These are phyloP conservation scores for Globisporangium paroecandrum DNA, from an alignment of 352 stramenopile genomes.

Conservation along the genomic window DNA sequence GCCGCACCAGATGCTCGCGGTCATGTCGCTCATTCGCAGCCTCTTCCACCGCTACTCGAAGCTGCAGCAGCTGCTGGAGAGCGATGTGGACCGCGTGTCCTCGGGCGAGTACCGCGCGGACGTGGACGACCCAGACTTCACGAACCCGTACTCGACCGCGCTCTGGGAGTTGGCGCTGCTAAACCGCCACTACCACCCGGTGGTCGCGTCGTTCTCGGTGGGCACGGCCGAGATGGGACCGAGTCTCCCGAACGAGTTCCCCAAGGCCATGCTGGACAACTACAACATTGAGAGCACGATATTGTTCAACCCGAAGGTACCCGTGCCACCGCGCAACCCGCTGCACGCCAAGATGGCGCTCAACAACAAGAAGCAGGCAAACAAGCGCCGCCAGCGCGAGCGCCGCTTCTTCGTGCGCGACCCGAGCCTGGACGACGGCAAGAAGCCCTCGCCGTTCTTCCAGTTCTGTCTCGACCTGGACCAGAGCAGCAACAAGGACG, in stretches of 20 bases:
- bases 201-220: conserved; percentile 59
- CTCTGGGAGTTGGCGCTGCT: conserved; percentile 92
- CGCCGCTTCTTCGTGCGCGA: conserved; percentile 75
- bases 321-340: conserved; percentile 58
- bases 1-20: conserved; percentile 76
- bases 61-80: conserved; percentile 93
- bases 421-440: conserved; percentile 30
- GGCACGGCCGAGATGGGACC: conserved; percentile 59
- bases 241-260: conserved; percentile 65
- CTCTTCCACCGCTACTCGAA: conserved; percentile 92
- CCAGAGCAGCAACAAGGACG: conserved; percentile 1
- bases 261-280: conserved; percentile 55
- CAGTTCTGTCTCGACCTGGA: conserved; percentile 33
- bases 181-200: conserved; percentile 83
- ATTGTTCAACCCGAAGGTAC: conserved; percentile 59
- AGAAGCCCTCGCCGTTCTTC: conserved; percentile 33
- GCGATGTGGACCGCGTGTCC: conserved; percentile 93
- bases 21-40: conserved; percentile 86
- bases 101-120: conserved; percentile 90
- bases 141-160: conserved; percentile 93
- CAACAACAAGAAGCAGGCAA: conserved; percentile 30
- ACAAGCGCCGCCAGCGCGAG: conserved; percentile 43
- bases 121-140: conserved; percentile 93
- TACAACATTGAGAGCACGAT: conserved; percentile 44
- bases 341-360: conserved; percentile 64